These are phyloP conservation scores for Collybia nuda DNA, from an alignment of 768 basidiomycete genomes.

Conservation along the genomic window DNA sequence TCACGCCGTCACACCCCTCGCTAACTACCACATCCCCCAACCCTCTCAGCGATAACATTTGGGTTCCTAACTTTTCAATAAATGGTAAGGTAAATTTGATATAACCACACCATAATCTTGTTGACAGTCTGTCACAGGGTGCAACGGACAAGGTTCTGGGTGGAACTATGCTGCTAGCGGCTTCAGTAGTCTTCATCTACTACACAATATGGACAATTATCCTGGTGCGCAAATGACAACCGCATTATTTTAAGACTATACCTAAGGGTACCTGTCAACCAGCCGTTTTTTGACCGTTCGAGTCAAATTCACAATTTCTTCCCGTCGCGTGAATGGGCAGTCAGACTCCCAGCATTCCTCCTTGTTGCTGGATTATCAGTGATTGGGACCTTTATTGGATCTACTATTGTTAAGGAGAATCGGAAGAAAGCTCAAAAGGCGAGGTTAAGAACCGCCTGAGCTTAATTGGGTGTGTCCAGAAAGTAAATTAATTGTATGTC, in stretches of 20 bases:
- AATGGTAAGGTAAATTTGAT: no score
- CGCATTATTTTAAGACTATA: slow-evolving; percentile 6
- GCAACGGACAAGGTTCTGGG: slow-evolving; percentile 82
- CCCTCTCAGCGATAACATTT: neutral
- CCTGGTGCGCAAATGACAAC: slow-evolving; percentile 52
- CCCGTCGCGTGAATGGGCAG: slow-evolving; percentile 90
- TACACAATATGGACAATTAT: slow-evolving; percentile 93
- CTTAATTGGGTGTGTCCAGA: neutral
- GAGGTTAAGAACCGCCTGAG: slow-evolving; percentile 59
- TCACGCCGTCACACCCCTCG: slow-evolving; percentile 3
- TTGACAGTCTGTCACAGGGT: slow-evolving; percentile 43
- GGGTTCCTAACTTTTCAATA: neutral
- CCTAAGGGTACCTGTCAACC: slow-evolving; percentile 5
- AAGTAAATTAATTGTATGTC: neutral
- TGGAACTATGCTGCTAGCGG: slow-evolving; percentile 75
- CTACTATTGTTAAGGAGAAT: slow-evolving; percentile 74
- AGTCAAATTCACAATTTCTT: slow-evolving; percentile 79
- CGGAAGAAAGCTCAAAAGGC: slow-evolving; percentile 64
- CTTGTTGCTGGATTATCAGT: slow-evolving; percentile 79
- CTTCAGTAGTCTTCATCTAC: slow-evolving; percentile 77
- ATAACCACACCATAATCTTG: no score
- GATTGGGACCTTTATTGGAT: slow-evolving; percentile 80
- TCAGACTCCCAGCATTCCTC: slow-evolving; percentile 81
- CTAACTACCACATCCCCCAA: slow-evolving; percentile 2
- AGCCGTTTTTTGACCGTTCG: slow-evolving; percentile 81